These are phyloP conservation scores for Plasmodium malariae DNA, from an alignment of 169 alveolate species.

Conservation along the genomic window DNA sequence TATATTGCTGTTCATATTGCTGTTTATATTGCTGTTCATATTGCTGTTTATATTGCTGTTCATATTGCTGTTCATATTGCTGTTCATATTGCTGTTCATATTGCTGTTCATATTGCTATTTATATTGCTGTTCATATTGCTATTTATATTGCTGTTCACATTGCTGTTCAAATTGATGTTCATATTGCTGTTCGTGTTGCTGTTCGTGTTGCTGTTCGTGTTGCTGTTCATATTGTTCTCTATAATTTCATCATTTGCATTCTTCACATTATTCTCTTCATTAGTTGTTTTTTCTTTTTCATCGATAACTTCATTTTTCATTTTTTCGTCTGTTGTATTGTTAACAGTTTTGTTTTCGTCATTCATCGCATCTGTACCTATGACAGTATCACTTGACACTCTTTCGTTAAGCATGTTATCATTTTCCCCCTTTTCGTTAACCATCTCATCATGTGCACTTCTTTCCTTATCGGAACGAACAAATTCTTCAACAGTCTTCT, in stretches of 20 bases:
- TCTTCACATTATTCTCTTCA: not conserved
- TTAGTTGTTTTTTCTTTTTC: not conserved
- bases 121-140: no score
- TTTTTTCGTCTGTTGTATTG: not conserved
- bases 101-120: no score
- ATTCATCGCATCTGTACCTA: not conserved
- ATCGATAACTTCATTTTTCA: not conserved
- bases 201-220: no score
- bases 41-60: not conserved
- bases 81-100: no score
- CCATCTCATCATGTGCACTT: no score
- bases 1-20: not conserved
- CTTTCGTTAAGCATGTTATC: not conserved
- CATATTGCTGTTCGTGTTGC: no score
- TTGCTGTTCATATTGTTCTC: not conserved
- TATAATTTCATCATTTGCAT: not conserved
- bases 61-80: no score
- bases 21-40: not conserved
- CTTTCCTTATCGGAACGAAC: no score
- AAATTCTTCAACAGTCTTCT: no score
- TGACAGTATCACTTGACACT: not conserved
- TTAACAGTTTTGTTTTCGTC: not conserved
- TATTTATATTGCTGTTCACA: no score
- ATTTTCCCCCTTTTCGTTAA: no score
- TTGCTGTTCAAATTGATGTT: no score